A percentile compares a stretch with the other conserved stretches of the same genome.
Conservation (phyloP, 2,329 filamentous ascomycete genomes). For the Fusarium sp. region DNA sequence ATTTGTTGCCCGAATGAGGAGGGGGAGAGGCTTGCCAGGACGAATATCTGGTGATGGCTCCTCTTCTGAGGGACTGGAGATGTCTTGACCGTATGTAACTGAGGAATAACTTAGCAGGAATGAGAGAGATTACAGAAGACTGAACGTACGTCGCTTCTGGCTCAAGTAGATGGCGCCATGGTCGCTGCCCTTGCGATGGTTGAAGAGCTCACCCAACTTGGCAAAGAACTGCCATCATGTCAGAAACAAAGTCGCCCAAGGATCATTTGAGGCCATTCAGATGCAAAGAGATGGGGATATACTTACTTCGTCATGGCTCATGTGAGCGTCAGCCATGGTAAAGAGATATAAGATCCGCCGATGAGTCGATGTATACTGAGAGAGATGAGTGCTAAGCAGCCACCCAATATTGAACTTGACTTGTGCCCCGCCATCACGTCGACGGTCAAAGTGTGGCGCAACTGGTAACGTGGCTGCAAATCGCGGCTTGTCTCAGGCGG, state of each 20-base stretch:
- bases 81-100: constrained; percentile 62
- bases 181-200: constrained; percentile 73
- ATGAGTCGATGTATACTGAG: constrained; percentile 17
- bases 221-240: constrained; percentile 74
- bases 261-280: constrained; percentile 2
- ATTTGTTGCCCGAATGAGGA: constrained; percentile 88
- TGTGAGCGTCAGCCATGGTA: constrained; percentile 42
- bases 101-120: constrained; percentile 18
- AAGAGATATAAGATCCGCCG: constrained; percentile 11
- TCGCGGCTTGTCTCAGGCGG: constrained; percentile 18
- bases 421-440: constrained; percentile 45
- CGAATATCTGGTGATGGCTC: constrained; percentile 72
- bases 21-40: constrained; percentile 71
- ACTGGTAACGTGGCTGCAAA: constrained; percentile 13
- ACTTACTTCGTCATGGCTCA: constrained; percentile 49
- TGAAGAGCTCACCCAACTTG: constrained; percentile 76
- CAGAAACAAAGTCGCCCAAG: constrained; percentile 9
- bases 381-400: constrained; percentile 13
- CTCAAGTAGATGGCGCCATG: constrained; percentile 81
- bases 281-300: no score
- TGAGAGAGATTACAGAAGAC: not conserved
- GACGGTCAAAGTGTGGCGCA: constrained; percentile 21
- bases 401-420: constrained; percentile 33
- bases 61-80: constrained; percentile 59
- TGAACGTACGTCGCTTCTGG: constrained; percentile 77